A percentile compares a stretch with the other conserved stretches of the same genome.
Conservation (phyloP, 805 yeast species). For the Yarrowia divulgata region DNA sequence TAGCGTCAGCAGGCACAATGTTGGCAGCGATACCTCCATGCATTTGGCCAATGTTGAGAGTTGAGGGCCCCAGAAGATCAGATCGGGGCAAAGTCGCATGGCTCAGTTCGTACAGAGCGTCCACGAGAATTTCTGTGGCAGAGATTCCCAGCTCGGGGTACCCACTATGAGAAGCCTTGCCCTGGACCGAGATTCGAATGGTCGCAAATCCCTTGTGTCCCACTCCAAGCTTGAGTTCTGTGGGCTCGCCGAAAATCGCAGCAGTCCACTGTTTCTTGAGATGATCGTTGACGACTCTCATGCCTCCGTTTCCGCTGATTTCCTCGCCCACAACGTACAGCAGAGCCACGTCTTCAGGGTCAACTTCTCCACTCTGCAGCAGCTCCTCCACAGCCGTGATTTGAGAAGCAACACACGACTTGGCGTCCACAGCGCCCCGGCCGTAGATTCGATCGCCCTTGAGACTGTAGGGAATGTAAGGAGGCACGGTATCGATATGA, state of each 20-base stretch:
- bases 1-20: slow-evolving; percentile 67
- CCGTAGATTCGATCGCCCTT: slow-evolving; percentile 63
- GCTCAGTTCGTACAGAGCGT: slow-evolving; percentile 57
- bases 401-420: slow-evolving; percentile 71
- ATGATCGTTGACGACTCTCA: slow-evolving; percentile 10
- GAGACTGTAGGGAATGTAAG: slow-evolving; percentile 60
- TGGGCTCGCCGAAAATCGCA: slow-evolving; percentile 78
- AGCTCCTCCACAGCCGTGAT: slow-evolving; percentile 62
- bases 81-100: slow-evolving; percentile 58
- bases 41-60: slow-evolving; percentile 66
- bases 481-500: slow-evolving; percentile 78
- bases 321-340: slow-evolving; percentile 78
- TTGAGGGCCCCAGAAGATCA: slow-evolving; percentile 64
- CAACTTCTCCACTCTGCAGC: slow-evolving; percentile 54
- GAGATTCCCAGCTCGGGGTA: slow-evolving; percentile 73
- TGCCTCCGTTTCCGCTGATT: slow-evolving; percentile 64
- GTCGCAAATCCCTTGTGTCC: slow-evolving; percentile 71
- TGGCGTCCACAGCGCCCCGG: slow-evolving; percentile 75
- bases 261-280: slow-evolving; percentile 58
- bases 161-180: slow-evolving; percentile 70
- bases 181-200: slow-evolving; percentile 57
- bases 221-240: slow-evolving; percentile 69
- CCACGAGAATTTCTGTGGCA: slow-evolving; percentile 64
- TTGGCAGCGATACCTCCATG: slow-evolving; percentile 70
- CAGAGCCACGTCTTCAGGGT: slow-evolving; percentile 64